Percentiles rank a stretch among this genome's conserved stretches.
Conservation (phyloP, 2,329 filamentous ascomycete genomes). For the Monilinia aucupariae region DNA sequence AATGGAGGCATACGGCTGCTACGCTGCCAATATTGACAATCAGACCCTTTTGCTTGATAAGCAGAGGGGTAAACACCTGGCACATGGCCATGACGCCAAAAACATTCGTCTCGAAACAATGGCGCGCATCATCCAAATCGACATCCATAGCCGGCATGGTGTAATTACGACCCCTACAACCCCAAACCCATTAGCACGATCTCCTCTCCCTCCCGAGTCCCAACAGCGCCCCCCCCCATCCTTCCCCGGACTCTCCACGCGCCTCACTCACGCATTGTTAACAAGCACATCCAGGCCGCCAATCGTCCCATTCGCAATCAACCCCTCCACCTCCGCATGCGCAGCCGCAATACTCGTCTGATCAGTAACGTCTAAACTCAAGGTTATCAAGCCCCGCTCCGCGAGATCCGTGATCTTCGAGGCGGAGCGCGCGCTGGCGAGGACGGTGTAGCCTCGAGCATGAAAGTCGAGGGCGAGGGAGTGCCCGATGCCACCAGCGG, state of each 20-base stretch:
- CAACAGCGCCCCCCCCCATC: no score
- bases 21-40: conserved; percentile 32
- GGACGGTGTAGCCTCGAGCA: conserved; percentile 37
- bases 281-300: conserved; percentile 79
- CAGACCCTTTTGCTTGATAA: conserved; percentile 32
- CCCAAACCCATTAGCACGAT: background rate
- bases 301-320: conserved; percentile 44
- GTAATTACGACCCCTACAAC: conserved; percentile 24
- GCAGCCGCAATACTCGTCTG: conserved; percentile 24
- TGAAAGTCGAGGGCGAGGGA: conserved; percentile 40
- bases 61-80: conserved; percentile 36
- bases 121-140: conserved; percentile 32
- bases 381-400: conserved; percentile 35
- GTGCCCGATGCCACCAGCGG: conserved; percentile 39
- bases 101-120: conserved; percentile 39
- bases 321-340: conserved; percentile 27
- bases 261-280: conserved; percentile 64
- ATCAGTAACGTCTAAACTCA: conserved; percentile 41
- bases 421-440: conserved; percentile 39
- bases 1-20: conserved; percentile 35
- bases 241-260: background rate
- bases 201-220: background rate
- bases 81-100: conserved; percentile 42
- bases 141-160: conserved; percentile 34
- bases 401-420: conserved; percentile 34